Evolutionary conservation across 108 stramenopile genomes (phyloP).

Genomic region (Cylindrotheca fusiformis): DNA sequence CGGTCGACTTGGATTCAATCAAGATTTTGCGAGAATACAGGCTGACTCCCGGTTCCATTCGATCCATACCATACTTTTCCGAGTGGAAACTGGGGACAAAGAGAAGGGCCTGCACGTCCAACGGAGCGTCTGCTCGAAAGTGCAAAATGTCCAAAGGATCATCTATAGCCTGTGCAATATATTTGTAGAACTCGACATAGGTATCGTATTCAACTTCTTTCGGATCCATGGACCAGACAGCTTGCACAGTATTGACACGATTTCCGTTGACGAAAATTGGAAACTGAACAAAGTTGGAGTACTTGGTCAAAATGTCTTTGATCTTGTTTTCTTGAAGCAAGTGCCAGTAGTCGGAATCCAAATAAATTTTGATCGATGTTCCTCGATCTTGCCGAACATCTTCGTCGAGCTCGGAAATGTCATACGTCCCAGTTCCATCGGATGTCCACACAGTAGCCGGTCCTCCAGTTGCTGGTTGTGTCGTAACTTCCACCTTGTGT

Average conservation of each 20-base stretch:
- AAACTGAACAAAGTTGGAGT: constrained; percentile 98
- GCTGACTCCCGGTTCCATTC: constrained; percentile 96
- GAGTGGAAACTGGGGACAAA: constrained; percentile 95
- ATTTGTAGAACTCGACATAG: constrained; percentile 96
- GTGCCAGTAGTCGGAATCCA: constrained; percentile 84
- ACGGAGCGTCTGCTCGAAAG: constrained; percentile 96
- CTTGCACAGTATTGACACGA: constrained; percentile 93
- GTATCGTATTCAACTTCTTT: constrained; percentile 84
- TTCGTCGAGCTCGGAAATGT: constrained; percentile 50
- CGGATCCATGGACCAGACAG: constrained; percentile 94
- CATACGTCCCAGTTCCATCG: constrained; percentile 85
- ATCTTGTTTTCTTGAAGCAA: constrained; percentile 78
- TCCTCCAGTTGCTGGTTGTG: constrained; percentile 31
- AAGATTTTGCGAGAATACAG: constrained; percentile 94
- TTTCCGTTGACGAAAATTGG: constrained; percentile 95
- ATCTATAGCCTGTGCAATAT: constrained; percentile 88
- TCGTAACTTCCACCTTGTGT: constrained; percentile 83
- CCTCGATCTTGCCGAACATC: constrained; percentile 85
- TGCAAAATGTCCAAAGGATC: constrained; percentile 80
- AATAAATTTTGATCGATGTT: constrained; percentile 82
- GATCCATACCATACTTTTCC: constrained; percentile 98
- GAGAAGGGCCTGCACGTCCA: constrained; percentile 95
- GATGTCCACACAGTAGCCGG: constrained; percentile 68
- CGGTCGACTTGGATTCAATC: constrained; percentile 89
- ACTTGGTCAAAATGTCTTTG: constrained; percentile 88